Conservation (phyloP, 2,329 filamentous ascomycete genomes). For the Fusarium buharicum region DNA sequence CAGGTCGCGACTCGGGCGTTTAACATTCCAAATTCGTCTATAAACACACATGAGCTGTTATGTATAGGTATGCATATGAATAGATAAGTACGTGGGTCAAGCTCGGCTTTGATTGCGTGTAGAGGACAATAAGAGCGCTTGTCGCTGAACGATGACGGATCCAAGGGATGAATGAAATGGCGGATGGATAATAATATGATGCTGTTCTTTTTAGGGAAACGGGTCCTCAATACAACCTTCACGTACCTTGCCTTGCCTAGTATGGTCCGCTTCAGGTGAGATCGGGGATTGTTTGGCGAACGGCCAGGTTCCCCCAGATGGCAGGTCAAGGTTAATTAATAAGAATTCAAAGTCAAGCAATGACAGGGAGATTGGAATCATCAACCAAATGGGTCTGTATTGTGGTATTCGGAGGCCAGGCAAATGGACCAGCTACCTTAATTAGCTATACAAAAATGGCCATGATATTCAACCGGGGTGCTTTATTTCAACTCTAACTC, state of each 20-base stretch:
- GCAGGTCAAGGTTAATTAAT: slow-evolving; percentile 38
- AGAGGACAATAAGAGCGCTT: slow-evolving; percentile 14
- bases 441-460: slow-evolving; percentile 9
- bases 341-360: slow-evolving; percentile 28
- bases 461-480: slow-evolving; percentile 17
- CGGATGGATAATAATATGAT: slow-evolving; percentile 14
- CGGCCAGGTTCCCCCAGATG: slow-evolving; percentile 41
- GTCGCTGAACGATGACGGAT: slow-evolving; percentile 16
- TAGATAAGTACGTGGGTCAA: slow-evolving; percentile 22
- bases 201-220: slow-evolving; percentile 40
- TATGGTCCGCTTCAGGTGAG: slow-evolving; percentile 46
- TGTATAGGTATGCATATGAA: background rate
- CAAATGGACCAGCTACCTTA: slow-evolving; percentile 9
- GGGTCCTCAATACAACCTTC: slow-evolving; percentile 33
- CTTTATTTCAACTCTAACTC: slow-evolving; percentile 14
- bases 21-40: slow-evolving; percentile 6
- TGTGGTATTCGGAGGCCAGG: background rate
- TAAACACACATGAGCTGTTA: slow-evolving; percentile 9
- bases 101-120: slow-evolving; percentile 21
- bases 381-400: background rate
- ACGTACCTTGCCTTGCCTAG: slow-evolving; percentile 35
- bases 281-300: slow-evolving; percentile 39
- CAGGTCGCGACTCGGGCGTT: slow-evolving; percentile 21
- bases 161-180: slow-evolving; percentile 29
- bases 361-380: slow-evolving; percentile 12